Evolutionary conservation across 345 rosid species (phyloP).

Genomic region (Lepidium sativum): DNA sequence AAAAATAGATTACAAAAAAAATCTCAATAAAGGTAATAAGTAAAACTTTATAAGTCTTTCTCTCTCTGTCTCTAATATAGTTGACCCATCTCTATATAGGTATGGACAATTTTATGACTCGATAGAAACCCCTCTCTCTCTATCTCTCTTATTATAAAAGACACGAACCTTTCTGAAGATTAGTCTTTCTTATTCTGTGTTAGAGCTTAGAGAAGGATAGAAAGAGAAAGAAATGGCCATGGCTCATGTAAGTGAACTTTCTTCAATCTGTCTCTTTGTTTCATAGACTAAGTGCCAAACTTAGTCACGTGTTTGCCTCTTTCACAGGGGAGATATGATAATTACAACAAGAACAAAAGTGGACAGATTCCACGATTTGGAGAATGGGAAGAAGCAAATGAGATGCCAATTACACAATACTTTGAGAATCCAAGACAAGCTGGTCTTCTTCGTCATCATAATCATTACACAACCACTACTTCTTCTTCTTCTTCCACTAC

Average conservation of each 20-base stretch:
- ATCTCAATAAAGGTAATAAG: background rate
- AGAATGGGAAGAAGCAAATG: constrained; percentile 79
- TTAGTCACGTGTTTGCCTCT: constrained; percentile 9
- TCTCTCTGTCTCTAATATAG: background rate
- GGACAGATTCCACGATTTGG: constrained; percentile 91
- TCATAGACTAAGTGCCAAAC: constrained; percentile 13
- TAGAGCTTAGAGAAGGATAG: constrained; percentile 7
- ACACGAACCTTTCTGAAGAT: constrained; percentile 19
- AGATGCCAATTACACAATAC: constrained; percentile 88
- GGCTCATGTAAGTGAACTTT: constrained; percentile 26
- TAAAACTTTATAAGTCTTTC: background rate
- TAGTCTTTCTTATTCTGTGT: constrained; percentile 25
- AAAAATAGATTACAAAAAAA: no score
- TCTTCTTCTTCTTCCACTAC: constrained; percentile 12
- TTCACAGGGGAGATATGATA: constrained; percentile 22
- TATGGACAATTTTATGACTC: background rate
- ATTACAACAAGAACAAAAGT: constrained; percentile 46
- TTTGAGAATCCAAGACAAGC: constrained; percentile 90
- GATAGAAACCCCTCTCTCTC: background rate
- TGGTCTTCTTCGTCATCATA: constrained; percentile 48
- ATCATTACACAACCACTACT: background rate
- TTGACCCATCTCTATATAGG: constrained; percentile 9
- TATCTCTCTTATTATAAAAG: constrained; percentile 11
- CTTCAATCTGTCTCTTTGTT: background rate
- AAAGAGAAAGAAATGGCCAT: constrained; percentile 15